Evolutionary conservation across 2,329 filamentous ascomycete species (phyloP), one percentile per base, ranked within the genome.

Genomic region (Didymella pomorum): DNA sequence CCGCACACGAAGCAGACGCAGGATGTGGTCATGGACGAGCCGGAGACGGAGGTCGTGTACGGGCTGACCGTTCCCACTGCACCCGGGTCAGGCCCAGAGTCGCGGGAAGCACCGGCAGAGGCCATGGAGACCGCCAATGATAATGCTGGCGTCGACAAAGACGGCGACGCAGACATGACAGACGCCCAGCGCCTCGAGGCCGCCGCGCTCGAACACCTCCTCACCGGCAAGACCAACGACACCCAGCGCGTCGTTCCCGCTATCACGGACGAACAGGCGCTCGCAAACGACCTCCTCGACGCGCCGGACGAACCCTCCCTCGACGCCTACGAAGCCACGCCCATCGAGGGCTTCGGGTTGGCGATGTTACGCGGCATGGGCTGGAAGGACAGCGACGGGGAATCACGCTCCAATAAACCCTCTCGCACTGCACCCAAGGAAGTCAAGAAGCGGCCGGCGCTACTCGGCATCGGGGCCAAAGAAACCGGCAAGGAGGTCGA

Each of bases 331-430:
- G 89, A 90, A 58, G 88, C 89, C 12, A 89, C 97, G 61, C 94
- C 95, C 0, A 92, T 98, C 16, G 94, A 97, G 67, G 93, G 97
- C 68, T 99, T 98, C 65, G 95, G 95, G 8, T 90, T 93, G 18
- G 93, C 93, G 0, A 83, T 98, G 63, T 83, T 99, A 33, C 87
- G 93, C 29, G 93, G 93, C 10, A 97, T 98, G 91, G 95, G 95
- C 9, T 97, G 94, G 93, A 93, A 97, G 70, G 86, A 88, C 63
- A 87, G 83, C 18, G 82, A 86, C 62, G 78, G 80, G 37, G 81
- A 87, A 50, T 28, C 46, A 79, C 76, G 84, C 53, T 77, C 78
- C 53, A 77, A 77, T 25, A 76, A 77, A 18, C 76, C 52, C 4
- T 29, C 53, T 3, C 33, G 52, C 2, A 44, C 52, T 26, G 90